Conservation (phyloP, 768 basidiomycete species). For the Dioszegia crocea region DNA sequence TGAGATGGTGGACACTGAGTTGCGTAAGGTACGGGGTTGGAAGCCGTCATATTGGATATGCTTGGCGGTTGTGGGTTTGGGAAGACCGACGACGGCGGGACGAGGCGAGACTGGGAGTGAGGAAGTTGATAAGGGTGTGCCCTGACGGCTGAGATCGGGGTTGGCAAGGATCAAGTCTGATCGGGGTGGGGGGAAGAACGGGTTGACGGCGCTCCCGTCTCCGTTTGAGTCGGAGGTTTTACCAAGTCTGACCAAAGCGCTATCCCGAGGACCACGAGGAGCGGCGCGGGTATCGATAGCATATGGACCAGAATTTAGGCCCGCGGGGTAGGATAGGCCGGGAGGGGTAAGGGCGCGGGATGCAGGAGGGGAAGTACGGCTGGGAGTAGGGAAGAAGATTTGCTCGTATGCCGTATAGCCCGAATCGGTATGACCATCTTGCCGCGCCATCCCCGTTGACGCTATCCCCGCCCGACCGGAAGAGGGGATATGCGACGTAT, state of each 20-base stretch:
- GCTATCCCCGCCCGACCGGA: background rate
- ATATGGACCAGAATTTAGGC: no score
- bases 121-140: background rate
- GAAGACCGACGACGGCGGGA: no score
- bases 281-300: no score
- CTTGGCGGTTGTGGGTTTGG: background rate
- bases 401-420: background rate
- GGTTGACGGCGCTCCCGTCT: background rate
- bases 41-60: background rate
- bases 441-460: background rate
- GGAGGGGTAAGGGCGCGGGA: background rate
- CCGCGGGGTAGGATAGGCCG: no score
- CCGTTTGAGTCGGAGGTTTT: background rate
- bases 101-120: background rate
- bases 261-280: no score
- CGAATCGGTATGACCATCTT: background rate
- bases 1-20: background rate
- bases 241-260: no score
- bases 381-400: background rate
- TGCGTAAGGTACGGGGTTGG: background rate
- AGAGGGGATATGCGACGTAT: background rate
- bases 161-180: background rate
- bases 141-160: slow-evolving; percentile 1
- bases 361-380: background rate
- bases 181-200: background rate